Evolutionary conservation across 148 eudicot genomes (phyloP), one percentile per base, ranked within the genome.

Genomic region (Pouteria glomerata): DNA sequence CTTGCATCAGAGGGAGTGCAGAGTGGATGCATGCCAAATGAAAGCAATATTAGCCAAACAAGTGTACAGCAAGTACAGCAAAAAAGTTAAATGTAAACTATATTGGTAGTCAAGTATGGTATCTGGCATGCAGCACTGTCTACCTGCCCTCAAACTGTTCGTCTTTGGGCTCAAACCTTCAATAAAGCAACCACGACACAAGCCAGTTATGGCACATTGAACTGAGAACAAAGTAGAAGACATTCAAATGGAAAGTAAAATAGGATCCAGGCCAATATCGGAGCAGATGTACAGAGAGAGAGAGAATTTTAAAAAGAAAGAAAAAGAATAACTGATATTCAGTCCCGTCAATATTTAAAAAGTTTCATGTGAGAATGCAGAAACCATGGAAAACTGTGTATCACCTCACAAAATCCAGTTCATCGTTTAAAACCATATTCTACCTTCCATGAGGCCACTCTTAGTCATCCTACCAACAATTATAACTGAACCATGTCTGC

Each of bases 381-480:
- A 63, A 14, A 63, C 66, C 55, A 39, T 39, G 44, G 44, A 0
- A 39, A 39, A 39, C 5, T 13, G 12, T 50, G 55, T 16, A 50
- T 50, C 68, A 2, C n/a, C 14, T 39, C 26, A 23, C 5, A 14
- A 23, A 8, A 63, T 42, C 27, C 51, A 24, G 31, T 19, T 41
- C 51, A 63, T 63, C 68, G n/a, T 13, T 24, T 12, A 63, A 60
- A 39, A 39, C 18, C 30, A 0, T 21, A 39, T 24, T 63, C 31
- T 23, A 63, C 39, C 21, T 21, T 34, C 45, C 15, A 61, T 34
- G 44, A 61, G 21, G 39, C 64, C 33, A 30, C 12, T 60, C 23
- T 34, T 59, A 59, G 64, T 61, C 65, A 35, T 61, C 65, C 65
- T 61, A 61, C 34, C 10, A n/a, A 8, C 44, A 34, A n/a, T 8